Conservation (phyloP, 768 basidiomycete species). For the Suillus cothurnatus region DNA sequence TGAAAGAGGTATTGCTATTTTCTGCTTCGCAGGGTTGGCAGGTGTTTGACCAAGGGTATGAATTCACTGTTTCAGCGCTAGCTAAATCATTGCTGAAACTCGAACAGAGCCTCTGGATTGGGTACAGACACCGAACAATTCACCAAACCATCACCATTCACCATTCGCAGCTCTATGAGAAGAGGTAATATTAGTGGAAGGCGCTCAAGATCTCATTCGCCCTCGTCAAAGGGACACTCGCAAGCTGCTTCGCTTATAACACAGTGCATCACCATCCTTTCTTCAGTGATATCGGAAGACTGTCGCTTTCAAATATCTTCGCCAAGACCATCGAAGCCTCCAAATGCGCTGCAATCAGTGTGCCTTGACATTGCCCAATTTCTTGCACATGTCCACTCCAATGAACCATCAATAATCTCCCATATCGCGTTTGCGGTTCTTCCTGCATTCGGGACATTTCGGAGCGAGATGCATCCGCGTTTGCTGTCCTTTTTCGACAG, state of each 20-base stretch:
- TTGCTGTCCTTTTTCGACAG: constrained; percentile 72
- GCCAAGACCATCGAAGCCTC: constrained; percentile 67
- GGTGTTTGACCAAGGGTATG: constrained; percentile 59
- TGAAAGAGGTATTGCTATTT: constrained; percentile 61
- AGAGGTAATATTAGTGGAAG: constrained; percentile 44
- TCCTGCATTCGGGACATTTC: constrained; percentile 76
- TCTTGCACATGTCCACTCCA: constrained; percentile 56
- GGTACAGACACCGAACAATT: not conserved
- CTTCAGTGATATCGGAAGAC: constrained; percentile 70
- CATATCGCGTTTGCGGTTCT: constrained; percentile 69
- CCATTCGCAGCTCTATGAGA: constrained; percentile 32
- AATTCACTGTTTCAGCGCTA: not conserved
- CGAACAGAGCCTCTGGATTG: constrained; percentile 1
- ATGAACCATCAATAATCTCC: constrained; percentile 53
- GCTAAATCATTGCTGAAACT: not conserved
- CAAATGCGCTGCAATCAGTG: constrained; percentile 73
- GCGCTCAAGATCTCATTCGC: constrained; percentile 57
- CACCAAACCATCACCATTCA: constrained; percentile 42
- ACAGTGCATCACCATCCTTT: constrained; percentile 59
- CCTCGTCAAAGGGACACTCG: constrained; percentile 29
- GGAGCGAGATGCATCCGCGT: constrained; percentile 58
- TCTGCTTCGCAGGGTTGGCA: constrained; percentile 60
- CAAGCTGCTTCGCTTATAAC: constrained; percentile 56
- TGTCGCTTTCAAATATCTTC: constrained; percentile 63
- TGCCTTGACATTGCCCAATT: constrained; percentile 73